Evolutionary conservation across 179 eudicot species (phyloP).

Genomic region (Corrigiola litoralis): DNA sequence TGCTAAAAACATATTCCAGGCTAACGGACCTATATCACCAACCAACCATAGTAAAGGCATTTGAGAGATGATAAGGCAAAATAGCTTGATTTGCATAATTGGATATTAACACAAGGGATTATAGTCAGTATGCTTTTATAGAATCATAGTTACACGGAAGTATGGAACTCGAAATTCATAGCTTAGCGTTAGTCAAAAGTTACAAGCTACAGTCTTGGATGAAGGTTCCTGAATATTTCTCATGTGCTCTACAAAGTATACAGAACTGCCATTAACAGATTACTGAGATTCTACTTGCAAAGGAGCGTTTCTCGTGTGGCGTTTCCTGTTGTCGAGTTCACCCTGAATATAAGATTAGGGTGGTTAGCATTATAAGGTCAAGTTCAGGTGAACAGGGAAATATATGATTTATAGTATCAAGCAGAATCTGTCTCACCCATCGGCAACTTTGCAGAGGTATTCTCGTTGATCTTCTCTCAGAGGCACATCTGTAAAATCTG

Average conservation of each 20-base stretch:
- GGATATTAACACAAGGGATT: background rate
- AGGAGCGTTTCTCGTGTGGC: conserved; percentile 72
- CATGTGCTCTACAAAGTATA: background rate
- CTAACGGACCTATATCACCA: too few species aligned
- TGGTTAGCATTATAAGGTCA: background rate
- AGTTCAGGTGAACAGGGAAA: background rate
- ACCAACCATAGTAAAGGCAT: too few species aligned
- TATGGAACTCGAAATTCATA: too few species aligned
- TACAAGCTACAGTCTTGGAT: background rate
- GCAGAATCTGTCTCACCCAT: conserved; percentile 49
- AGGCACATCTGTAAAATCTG: conserved; percentile 95
- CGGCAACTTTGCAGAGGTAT: conserved; percentile 85
- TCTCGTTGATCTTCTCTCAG: conserved; percentile 86
- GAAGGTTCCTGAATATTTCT: background rate
- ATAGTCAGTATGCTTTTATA: background rate
- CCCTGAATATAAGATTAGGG: conserved; percentile 47
- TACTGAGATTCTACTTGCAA: conserved; percentile 41
- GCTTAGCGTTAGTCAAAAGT: background rate
- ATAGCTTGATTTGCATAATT: too few species aligned
- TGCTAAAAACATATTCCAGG: too few species aligned
- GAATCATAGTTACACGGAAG: background rate
- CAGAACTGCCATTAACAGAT: background rate
- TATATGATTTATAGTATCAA: background rate
- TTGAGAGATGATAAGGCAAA: too few species aligned
- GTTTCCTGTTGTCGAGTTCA: conserved; percentile 78